Conservation (phyloP, 2,329 filamentous ascomycete genomes). For the Erysiphe pulchra region DNA sequence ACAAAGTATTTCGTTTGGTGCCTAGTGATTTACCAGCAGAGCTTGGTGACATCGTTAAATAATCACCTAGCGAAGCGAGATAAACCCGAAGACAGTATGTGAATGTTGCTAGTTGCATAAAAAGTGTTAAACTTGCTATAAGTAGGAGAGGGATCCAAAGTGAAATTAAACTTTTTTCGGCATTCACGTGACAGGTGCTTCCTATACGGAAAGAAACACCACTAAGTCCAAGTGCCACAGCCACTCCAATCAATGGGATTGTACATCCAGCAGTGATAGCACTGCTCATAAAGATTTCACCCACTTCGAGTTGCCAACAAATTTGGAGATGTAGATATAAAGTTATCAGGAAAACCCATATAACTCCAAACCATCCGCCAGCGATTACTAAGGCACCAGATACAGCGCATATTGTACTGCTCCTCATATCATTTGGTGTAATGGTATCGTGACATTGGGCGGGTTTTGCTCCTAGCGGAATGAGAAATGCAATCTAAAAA, state of each 20-base stretch:
- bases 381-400: conserved; percentile 69
- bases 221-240: conserved; percentile 55
- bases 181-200: conserved; percentile 76
- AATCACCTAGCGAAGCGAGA: conserved; percentile 55
- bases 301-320: conserved; percentile 85
- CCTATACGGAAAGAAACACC: conserved; percentile 91
- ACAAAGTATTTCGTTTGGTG: conserved; percentile 45
- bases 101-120: conserved; percentile 68
- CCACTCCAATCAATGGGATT: conserved; percentile 49
- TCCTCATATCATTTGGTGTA: conserved; percentile 80
- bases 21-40: conserved; percentile 41
- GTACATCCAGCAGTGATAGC: conserved; percentile 65
- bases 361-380: conserved; percentile 59
- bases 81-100: conserved; percentile 91
- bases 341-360: conserved; percentile 81
- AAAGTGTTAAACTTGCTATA: conserved; percentile 48
- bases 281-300: conserved; percentile 68
- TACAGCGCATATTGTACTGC: conserved; percentile 56
- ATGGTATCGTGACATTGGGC: conserved; percentile 71
- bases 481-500: conserved; percentile 57
- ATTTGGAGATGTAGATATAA: conserved; percentile 90
- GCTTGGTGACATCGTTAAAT: conserved; percentile 32
- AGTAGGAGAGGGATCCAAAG: conserved; percentile 78
- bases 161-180: conserved; percentile 53
- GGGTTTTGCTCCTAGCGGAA: conserved; percentile 57